Evolutionary conservation across 148 eudicot genomes (phyloP), one percentile per base, ranked within the genome.

Genomic region (Fallopia convolvulus): DNA sequence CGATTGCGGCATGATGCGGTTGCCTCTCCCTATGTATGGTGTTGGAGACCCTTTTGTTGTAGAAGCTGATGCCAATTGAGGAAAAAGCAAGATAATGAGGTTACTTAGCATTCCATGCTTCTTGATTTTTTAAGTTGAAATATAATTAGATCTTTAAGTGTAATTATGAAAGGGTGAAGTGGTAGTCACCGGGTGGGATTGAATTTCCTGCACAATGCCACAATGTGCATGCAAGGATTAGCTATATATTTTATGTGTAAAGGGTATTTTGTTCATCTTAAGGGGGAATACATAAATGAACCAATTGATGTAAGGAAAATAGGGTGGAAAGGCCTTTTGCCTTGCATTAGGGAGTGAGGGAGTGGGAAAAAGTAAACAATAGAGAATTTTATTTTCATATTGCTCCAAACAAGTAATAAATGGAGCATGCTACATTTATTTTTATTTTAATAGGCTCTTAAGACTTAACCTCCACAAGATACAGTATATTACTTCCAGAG

Each of bases 41-140:
- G 83, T 93, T 40, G 98, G 94, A 65, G 93, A 93, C 84, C 92
- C 92, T 79, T 96, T 96, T 88, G 87, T 91, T 76, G 74, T 85
- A 63, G 99, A 91, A 74, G 83, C 87, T 76, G 97, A 93, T 84
- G 93, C 80, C 91, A 89, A 56, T 63, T 90, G 87, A 93, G 91
- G 87, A 93, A 96, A 83, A 93, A 93, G 81, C 89, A 98, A 39
- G 98, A 96, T 71, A 90, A 91, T 76, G 98, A 96, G 97, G 99
- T 90, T 52, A 77, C 52, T 72, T 46, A 2, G 74, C 76, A 53
- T 47, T 40, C 58, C 44, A 23, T 71, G 3, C 66, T 30, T 75
- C 21, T 21, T 63, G 58, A n/a, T 47, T 15, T 17, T 21, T 39
- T 30, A 50, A 48, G 30, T 26, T 49, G 9, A 15, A 30, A 40